Conservation (phyloP, 768 basidiomycete species). For the Pseudohyphozyma bogoriensis region DNA sequence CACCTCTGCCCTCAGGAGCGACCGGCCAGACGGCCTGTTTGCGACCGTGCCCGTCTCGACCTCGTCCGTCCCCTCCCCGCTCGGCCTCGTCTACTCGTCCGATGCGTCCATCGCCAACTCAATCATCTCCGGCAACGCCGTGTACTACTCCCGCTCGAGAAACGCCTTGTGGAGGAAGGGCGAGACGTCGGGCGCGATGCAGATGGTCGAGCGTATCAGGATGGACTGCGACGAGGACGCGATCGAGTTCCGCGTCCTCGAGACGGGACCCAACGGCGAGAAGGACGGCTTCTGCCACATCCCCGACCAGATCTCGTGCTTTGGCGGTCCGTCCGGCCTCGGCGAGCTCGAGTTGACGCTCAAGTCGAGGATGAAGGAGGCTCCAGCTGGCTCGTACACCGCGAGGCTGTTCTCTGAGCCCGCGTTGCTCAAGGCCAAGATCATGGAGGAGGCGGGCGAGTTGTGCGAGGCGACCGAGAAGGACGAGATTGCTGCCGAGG, state of each 20-base stretch:
- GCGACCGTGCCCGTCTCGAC: slow-evolving; percentile 76
- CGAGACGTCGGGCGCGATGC: slow-evolving; percentile 87
- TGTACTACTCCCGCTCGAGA: slow-evolving; percentile 83
- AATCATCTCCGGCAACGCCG: slow-evolving; percentile 76
- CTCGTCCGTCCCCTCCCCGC: slow-evolving; percentile 36
- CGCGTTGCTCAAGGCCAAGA: slow-evolving; percentile 75
- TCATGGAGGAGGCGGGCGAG: slow-evolving; percentile 97
- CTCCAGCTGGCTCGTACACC: slow-evolving; percentile 89
- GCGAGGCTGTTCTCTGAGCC: slow-evolving; percentile 71
- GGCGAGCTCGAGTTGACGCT: slow-evolving; percentile 71
- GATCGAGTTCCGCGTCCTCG: slow-evolving; percentile 79
- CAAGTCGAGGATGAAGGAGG: slow-evolving; percentile 55
- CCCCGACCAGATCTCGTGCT: slow-evolving; percentile 74
- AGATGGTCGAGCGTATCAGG: slow-evolving; percentile 65
- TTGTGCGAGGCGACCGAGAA: slow-evolving; percentile 62
- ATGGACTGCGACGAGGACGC: slow-evolving; percentile 85
- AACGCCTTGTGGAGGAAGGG: slow-evolving; percentile 96
- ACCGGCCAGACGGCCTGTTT: slow-evolving; percentile 83
- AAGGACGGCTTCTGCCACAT: slow-evolving; percentile 40
- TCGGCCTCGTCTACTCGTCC: slow-evolving; percentile 95
- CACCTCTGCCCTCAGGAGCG: slow-evolving; percentile 67
- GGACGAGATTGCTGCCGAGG: slow-evolving; percentile 84
- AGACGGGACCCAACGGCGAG: slow-evolving; percentile 31
- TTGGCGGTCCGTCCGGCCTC: slow-evolving; percentile 69
- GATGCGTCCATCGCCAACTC: slow-evolving; percentile 71